phyloP scores from a whole-genome alignment of 1,139 yeast genomes.

The Yamadazyma pseudoaaseri region DNA sequence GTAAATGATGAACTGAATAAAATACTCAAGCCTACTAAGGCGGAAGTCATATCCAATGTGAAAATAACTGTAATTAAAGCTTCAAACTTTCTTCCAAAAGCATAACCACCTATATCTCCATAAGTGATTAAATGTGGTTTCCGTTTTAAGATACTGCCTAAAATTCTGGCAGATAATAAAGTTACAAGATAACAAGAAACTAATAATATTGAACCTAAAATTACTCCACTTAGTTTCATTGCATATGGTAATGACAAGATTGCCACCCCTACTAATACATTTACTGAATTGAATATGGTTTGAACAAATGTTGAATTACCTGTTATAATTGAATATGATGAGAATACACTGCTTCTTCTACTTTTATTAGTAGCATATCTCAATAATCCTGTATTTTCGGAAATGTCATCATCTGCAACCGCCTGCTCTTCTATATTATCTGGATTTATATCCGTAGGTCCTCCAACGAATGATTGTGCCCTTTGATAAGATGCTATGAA shows the following conservation, averaged over 20 bases:
- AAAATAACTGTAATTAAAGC: slow-evolving; percentile 68
- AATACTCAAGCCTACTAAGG: slow-evolving; percentile 72
- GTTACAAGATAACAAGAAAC: slow-evolving; percentile 61
- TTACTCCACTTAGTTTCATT: slow-evolving; percentile 76
- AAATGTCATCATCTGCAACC: slow-evolving; percentile 14
- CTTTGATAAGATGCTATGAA: slow-evolving; percentile 79
- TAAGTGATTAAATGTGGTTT: slow-evolving; percentile 35
- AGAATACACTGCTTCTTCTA: slow-evolving; percentile 18
- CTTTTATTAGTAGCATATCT: slow-evolving; percentile 6
- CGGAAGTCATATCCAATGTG: slow-evolving; percentile 74
- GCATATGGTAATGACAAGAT: slow-evolving; percentile 83
- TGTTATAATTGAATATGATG: slow-evolving; percentile 13
- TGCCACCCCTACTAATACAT: slow-evolving; percentile 84
- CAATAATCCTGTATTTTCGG: slow-evolving; percentile 8
- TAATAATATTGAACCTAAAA: slow-evolving; percentile 58
- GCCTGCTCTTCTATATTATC: slow-evolving; percentile 5
- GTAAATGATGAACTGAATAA: slow-evolving; percentile 82
- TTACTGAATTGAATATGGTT: slow-evolving; percentile 83
- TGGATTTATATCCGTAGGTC: background rate
- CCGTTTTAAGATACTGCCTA: slow-evolving; percentile 32
- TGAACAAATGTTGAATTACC: slow-evolving; percentile 69
- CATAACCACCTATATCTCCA: slow-evolving; percentile 46
- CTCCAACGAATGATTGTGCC: slow-evolving; percentile 58
- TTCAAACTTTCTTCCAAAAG: slow-evolving; percentile 47
- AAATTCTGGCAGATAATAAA: slow-evolving; percentile 60